Evolutionary conservation across 2,329 filamentous ascomycete genomes (phyloP), one percentile per base, ranked within the genome.

Genomic region (Hyphodiscus sp.): DNA sequence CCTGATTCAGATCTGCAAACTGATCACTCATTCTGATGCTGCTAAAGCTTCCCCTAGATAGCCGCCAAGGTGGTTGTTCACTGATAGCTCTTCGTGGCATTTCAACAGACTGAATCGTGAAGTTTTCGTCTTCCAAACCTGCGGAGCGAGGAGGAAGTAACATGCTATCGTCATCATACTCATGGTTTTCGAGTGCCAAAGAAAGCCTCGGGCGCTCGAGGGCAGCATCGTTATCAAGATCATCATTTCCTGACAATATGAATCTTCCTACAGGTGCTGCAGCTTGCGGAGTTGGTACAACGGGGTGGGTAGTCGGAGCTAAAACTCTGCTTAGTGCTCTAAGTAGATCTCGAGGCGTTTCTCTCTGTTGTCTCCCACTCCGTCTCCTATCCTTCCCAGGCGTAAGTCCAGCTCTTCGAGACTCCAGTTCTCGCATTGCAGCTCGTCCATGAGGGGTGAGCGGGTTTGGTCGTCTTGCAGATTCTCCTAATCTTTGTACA

Each of bases 381-480:
- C 76, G 76, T n/a, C 82, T 74, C 19, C 78, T 75, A 50, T 76
- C 76, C 57, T 77, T 77, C 18, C 80, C 81, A 0, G 82, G 82
- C 0, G 82, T 86, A 57, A 83, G 76, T 47, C 82, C 79, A 2
- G 78, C 76, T 43, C 82, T 77, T 5, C 82, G 79, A 58, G 78
- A 75, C 59, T 83, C 76, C 50, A 85, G 73, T 30, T 81, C 76
- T 45, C 78, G 74, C 47, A 76, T 76, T 44, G 82, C 82, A 11
- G 81, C 82, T 60, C 77, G 78, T 46, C 78, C 81, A 64, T 86
- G 82, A 0, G 82, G 82, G 18, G 82, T 85, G 8, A 65, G 50
- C 15, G 55, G 57, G 46, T 58, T 54, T 13, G 56, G 45, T 45
- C 63, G 63, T 48, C 57, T 62, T 16, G 52, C 61, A 41, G 66